Percentiles rank a stretch among this genome's conserved stretches.
Evolutionary conservation across 768 basidiomycete species (phyloP).

Genomic region (Mycena leptocephala): DNA sequence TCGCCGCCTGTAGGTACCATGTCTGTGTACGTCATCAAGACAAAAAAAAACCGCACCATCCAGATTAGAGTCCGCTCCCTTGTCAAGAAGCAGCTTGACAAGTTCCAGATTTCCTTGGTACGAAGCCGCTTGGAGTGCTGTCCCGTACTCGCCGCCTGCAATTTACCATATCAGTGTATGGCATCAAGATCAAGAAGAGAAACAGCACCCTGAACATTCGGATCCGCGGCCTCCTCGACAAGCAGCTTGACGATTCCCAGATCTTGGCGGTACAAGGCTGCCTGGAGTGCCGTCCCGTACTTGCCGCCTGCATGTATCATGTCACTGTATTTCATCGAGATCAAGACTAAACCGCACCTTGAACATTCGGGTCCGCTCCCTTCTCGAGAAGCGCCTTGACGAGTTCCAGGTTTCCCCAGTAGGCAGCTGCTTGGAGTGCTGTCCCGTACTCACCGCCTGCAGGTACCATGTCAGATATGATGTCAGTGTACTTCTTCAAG

Average conservation of each 20-base stretch:
- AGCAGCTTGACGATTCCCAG: no score
- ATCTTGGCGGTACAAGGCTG: no score
- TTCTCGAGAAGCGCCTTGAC: neutral
- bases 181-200: no score
- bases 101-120: neutral
- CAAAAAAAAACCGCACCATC: no score
- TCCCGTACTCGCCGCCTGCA: no score
- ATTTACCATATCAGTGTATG: no score
- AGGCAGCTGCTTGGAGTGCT: neutral
- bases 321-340: neutral
- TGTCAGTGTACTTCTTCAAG: neutral
- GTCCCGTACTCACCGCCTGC: neutral
- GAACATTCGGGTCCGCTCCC: neutral
- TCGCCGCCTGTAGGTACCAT: no score
- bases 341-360: neutral
- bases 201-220: no score
- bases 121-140: neutral
- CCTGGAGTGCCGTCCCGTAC: no score
- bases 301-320: neutral
- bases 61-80: no score
- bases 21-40: no score
- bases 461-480: neutral
- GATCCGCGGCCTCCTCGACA: no score
- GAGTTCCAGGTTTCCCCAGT: neutral
- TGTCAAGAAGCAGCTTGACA: neutral